Base-by-base conservation (phyloP, 2,329 filamentous ascomycete genomes). In the Hymenoscyphus infarciens region DNA sequence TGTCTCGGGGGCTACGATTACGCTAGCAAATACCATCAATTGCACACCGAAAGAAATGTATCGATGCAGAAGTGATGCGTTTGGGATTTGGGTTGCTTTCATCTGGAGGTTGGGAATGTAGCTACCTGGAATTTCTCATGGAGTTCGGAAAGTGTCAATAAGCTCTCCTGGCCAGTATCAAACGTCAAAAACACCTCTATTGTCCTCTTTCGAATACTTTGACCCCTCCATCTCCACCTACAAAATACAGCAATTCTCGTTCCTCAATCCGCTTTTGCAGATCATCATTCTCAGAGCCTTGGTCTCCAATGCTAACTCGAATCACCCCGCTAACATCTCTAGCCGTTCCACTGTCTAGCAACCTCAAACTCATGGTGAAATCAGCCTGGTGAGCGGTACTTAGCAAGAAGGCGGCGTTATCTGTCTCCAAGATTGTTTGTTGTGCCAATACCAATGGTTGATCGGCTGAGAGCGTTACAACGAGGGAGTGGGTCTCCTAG, bases 281-380 rank as follows among this genome's bases (percentile, higher is more conserved):
- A 33, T 72, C 71, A 10, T 66, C 63, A 59, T 64, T 64, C 52
- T 68, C 71, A 27, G 72, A 74, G 27, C 16, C 75, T 19, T 62
- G 55, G 15, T 70, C 78, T 3, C 87, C 87, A 54, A 82, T 80
- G 19, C 89, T 93, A 57, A 95, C 81, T 68, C 92, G 83, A 66
- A 97, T 72, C 53, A 97, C 92, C 2, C 94, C 94, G 76, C 91
- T 96, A 35, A 98, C 91, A 76, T 97, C 94, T 73, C 84, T 88
- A 66, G 94, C 93, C n/a, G 87, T 87, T 0, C 94, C 94, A 0
- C 92, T 96, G 72, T 96, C 92, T 64, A 98, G 76, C 71, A 88
- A 82, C 59, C 93, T 81, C 63, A 95, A 78, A 65, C 90, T 85
- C 70, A 96, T 77, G 3, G 94, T 82, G 66, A 83, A 80, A n/a